Base-by-base conservation (phyloP, 768 basidiomycete species). In the Podaxis sp. region DNA sequence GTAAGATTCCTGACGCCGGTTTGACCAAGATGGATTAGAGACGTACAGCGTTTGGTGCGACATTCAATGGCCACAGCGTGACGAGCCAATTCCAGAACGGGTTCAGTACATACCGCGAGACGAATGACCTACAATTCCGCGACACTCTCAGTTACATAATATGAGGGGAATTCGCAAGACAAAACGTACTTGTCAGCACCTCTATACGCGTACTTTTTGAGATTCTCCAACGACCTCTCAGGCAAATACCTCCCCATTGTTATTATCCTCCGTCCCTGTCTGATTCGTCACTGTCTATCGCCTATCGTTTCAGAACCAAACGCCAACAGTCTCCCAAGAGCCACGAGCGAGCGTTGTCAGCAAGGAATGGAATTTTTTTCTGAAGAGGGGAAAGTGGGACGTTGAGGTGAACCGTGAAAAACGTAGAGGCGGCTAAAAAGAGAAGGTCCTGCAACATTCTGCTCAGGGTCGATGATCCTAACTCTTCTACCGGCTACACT, bases 1-100 rank as follows among this genome's bases (percentile, higher is more conserved):
- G 40, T n/a, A 19, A 19, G 15, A 44, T 15, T 44, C n/a, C 13
- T 2, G 8, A 15, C 7, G 42, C 42, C 15, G 13, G 13, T 15
- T 44, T 5, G 42, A 24, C 15, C 24, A 15, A 39, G 11, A 26
- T 26, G 22, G 19, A 44, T 26, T 11, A 61, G 24, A 1, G 7
- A 79, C 89, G 61, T 69, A 96, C 95, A 11, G 89, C 89, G 73
- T 98, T 98, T 1, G 95, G 95, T 0, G 95, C 95, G 5, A 98
- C 80, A 51, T 80, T 87, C 51, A 82, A 79, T 2, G 95, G 95
- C 87, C 92, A 96, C 26, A 95, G 80, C 4, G 86, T 94, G 59
- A 96, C 91, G 65, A 96, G 86, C 91, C 91, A 92, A 38, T 81
- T 92, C 95, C 95, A 97, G 76, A 89, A 96, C 2, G 91, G 92